Base-by-base conservation (phyloP, 257 asterid genomes). In the Solanum sitiens region DNA sequence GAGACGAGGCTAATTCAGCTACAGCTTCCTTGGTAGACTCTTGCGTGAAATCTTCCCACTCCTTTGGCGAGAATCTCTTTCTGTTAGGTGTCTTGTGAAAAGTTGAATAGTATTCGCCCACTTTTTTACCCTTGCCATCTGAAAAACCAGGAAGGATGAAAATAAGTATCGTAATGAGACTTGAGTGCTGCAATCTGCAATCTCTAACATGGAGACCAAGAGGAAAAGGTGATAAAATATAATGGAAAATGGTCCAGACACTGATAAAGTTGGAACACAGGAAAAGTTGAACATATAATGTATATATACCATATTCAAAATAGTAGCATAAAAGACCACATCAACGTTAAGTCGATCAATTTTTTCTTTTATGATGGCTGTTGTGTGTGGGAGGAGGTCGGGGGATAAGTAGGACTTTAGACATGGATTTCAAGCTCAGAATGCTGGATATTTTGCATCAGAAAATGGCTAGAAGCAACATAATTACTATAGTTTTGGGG, bases 21-120 rank as follows among this genome's bases (percentile, higher is more conserved):
- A 96, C 88, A 21, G 96, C 98, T 85, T 91, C 90, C 86, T 90
- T 93, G 6, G 99, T 96, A 13, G 98, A 93, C 75, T 91, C 93
- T 90, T 91, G 93, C 1, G 99, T 95, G 90, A 96, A 93, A 74
- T 92, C 91, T 88, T 90, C 90, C 98, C 98, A 96, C 83, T 95
- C 99, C 89, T 93, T 91, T 87, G 89, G 30, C 0, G 98, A 87
- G 71, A 89, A 93, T 87, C 88, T 94, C 94, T 96, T 95, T 67
- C 94, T 88, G 83, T 89, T 56, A 35, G 96, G 95, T 0, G 98
- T 95, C 89, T 79, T 93, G 91, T 95, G 98, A 76, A 91, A 94
- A 75, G 95, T 93, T 27, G 98, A 95, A 87, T 89, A 92, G 74
- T 90, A 91, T 21, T 92, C 93, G 8, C 68, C 74, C 16, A 74